Evolutionary conservation across 2,329 filamentous ascomycete species (phyloP).

Genomic region (Rutstroemia sp.): DNA sequence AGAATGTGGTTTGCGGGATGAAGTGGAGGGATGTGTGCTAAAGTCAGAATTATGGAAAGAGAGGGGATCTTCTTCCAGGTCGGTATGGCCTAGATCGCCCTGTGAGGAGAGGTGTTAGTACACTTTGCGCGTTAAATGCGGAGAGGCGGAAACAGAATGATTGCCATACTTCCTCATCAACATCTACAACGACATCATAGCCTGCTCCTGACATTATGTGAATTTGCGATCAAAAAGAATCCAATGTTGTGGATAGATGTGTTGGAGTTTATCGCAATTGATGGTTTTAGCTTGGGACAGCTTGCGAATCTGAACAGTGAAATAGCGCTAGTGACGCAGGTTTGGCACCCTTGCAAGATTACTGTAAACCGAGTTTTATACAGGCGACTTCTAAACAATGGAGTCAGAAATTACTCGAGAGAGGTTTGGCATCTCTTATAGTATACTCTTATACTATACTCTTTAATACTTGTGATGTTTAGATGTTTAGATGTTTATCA

Average conservation of each 20-base stretch:
- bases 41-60: slow-evolving; percentile 97
- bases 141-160: neutral
- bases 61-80: slow-evolving; percentile 87
- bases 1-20: slow-evolving; percentile 33
- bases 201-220: slow-evolving; percentile 46
- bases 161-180: slow-evolving; percentile 77
- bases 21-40: slow-evolving; percentile 45
- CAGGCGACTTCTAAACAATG: too few species aligned
- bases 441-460: too few species aligned
- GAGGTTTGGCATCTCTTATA: too few species aligned
- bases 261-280: neutral
- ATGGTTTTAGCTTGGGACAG: slow-evolving; percentile 15
- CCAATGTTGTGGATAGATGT: neutral
- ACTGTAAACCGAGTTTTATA: too few species aligned
- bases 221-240: neutral
- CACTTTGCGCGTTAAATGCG: slow-evolving; percentile 3
- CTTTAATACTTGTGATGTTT: too few species aligned
- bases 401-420: too few species aligned
- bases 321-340: slow-evolving; percentile 6
- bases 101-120: slow-evolving; percentile 33
- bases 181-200: slow-evolving; percentile 96
- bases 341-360: neutral
- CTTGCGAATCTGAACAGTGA: slow-evolving; percentile 16
- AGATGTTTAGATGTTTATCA: too few species aligned
- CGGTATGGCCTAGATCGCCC: slow-evolving; percentile 96